Evolutionary conservation across 345 rosid genomes (phyloP), one percentile per base, ranked within the genome.

Genomic region (Heritiera fomes): DNA sequence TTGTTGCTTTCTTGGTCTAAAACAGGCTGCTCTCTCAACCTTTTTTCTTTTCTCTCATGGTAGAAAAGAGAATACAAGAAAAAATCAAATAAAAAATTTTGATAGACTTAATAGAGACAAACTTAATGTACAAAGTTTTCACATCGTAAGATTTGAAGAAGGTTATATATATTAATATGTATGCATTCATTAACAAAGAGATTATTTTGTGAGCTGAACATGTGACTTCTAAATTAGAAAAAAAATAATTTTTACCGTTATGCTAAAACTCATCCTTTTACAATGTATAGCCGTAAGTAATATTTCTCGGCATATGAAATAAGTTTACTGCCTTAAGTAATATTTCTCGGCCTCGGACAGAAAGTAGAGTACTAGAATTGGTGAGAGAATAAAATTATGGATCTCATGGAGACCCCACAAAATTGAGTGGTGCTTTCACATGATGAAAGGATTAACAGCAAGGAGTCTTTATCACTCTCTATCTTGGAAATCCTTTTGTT

Each of bases 331-430:
- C 4, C 14, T 47, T 47, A 11, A 47, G 3, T 1, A 47, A 47
- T 47, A 10, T 47, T 18, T 53, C 58, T 53, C n/a, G 0, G 1
- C 17, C 4, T 68, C 30, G 0, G 17, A 18, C 9, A 34, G 10
- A 40, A 67, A 55, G 38, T 34, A 78, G 64, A 78, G 50, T 53
- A 15, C n/a, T 15, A 77, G 40, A 41, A 15, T 1, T 53, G 7
- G 23, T 46, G 30, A 23, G 12, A 68, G 79, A 78, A 77, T 34
- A 9, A 23, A 59, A 23, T 8, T 23, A 60, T 60, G 15, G 34
- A 23, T 23, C 15, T 53, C 6, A 60, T 9, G 6, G 72, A 60
- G 80, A 73, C 83, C 87, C 87, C 80, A 82, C 85, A n/a, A 47
- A 7, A 1, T 58, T 6, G 7, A 28, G 30, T 12, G 61, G 69